phyloP scores from a whole-genome alignment of 495 filamentous ascomycete species.

The Podospora didyma region DNA sequence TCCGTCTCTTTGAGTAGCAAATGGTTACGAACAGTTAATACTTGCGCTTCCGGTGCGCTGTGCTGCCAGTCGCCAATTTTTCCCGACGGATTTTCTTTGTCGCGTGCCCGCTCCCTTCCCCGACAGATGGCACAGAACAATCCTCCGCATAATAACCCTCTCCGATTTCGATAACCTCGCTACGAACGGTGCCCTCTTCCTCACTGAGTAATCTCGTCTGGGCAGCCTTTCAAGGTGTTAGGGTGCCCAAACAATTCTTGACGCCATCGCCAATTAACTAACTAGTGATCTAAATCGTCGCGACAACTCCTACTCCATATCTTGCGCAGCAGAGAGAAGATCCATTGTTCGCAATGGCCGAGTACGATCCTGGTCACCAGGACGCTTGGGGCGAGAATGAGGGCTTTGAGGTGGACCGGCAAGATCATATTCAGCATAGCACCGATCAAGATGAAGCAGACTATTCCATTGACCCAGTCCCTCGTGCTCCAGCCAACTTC shows the following conservation, averaged over 20 bases:
- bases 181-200: too few relatives aligned
- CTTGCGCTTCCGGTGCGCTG: neutral
- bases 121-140: too few relatives aligned
- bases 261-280: too few relatives aligned
- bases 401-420: slow-evolving; percentile 45
- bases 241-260: too few relatives aligned
- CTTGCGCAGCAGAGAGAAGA: neutral
- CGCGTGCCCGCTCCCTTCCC: neutral
- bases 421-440: slow-evolving; percentile 53
- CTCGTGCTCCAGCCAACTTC: slow-evolving; percentile 42
- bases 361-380: slow-evolving; percentile 30
- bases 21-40: too few relatives aligned
- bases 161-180: too few relatives aligned
- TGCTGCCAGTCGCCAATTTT: neutral
- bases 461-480: slow-evolving; percentile 43
- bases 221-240: too few relatives aligned
- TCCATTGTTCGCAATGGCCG: slow-evolving; percentile 32
- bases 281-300: too few relatives aligned
- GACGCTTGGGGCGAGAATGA: slow-evolving; percentile 47
- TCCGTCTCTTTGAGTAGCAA: too few relatives aligned
- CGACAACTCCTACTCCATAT: too few relatives aligned
- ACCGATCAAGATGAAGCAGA: slow-evolving; percentile 36
- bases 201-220: too few relatives aligned
- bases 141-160: too few relatives aligned
- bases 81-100: neutral